These are phyloP conservation scores for Trichoderma citrinoviride DNA, from an alignment of 2,329 filamentous ascomycete genomes.

Conservation along the genomic window DNA sequence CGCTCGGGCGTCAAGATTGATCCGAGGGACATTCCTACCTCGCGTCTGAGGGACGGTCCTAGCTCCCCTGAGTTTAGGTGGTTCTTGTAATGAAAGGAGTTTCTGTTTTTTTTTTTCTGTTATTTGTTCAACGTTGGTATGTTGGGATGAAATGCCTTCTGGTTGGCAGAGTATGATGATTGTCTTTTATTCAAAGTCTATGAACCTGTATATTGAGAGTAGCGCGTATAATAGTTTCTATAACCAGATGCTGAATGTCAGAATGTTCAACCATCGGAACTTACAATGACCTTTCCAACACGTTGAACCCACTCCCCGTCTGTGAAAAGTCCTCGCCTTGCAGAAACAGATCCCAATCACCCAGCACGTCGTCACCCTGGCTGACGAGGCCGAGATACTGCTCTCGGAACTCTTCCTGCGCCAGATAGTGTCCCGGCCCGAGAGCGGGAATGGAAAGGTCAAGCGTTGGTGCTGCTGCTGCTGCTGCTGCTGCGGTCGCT, in stretches of 20 bases:
- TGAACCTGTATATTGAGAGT: not conserved
- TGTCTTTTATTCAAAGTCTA: not conserved
- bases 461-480: not conserved
- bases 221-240: not conserved
- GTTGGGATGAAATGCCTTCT: not conserved
- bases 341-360: slow-evolving; percentile 36
- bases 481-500: not conserved
- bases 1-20: slow-evolving; percentile 49
- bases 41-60: slow-evolving; percentile 49
- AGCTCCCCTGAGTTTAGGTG: slow-evolving; percentile 48
- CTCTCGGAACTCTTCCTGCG: slow-evolving; percentile 33
- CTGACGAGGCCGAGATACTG: slow-evolving; percentile 39
- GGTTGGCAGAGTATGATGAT: slow-evolving; percentile 7
- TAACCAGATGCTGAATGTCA: not conserved
- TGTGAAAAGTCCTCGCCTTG: slow-evolving; percentile 34
- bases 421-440: slow-evolving; percentile 6
- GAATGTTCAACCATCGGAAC: not conserved
- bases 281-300: not conserved
- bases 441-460: slow-evolving; percentile 2
- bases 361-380: slow-evolving; percentile 38
- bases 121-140: not conserved
- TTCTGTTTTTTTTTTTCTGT: not conserved
- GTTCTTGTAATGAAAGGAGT: slow-evolving; percentile 42
- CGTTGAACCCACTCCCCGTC: slow-evolving; percentile 10
- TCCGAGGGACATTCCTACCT: slow-evolving; percentile 48